These are phyloP conservation scores for Pharnaceum exiguum DNA, from an alignment of 148 eudicot species.

Conservation along the genomic window DNA sequence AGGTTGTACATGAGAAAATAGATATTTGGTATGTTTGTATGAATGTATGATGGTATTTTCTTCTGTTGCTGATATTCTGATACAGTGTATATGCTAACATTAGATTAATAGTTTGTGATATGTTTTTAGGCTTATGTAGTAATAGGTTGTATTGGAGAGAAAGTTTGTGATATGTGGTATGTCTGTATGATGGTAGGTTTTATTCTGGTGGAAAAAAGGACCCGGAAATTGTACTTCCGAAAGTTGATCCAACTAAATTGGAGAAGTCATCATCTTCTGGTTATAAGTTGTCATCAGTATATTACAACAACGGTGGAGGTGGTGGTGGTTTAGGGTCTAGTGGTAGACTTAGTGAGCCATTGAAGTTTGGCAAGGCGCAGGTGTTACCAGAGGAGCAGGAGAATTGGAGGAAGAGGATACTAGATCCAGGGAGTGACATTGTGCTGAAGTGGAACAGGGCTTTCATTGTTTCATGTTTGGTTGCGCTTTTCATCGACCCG, in stretches of 20 bases:
- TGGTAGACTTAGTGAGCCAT: slow-evolving; percentile 35
- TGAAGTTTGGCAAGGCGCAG: slow-evolving; percentile 52
- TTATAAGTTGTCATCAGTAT: slow-evolving; percentile 42
- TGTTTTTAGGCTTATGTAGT: no score
- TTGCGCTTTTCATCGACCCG: slow-evolving; percentile 91
- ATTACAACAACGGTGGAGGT: slow-evolving; percentile 33
- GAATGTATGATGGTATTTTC: no score
- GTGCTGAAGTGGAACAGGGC: slow-evolving; percentile 84
- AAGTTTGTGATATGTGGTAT: neutral
- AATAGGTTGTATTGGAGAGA: neutral
- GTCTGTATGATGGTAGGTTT: slow-evolving; percentile 46
- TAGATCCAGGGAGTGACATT: slow-evolving; percentile 91
- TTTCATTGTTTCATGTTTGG: slow-evolving; percentile 73
- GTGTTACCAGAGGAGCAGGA: slow-evolving; percentile 49
- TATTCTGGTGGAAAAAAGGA: slow-evolving; percentile 58
- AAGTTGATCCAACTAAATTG: slow-evolving; percentile 32
- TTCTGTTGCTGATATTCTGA: no score
- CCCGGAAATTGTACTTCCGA: slow-evolving; percentile 43
- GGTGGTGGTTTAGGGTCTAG: slow-evolving; percentile 31
- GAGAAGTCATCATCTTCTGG: slow-evolving; percentile 57
- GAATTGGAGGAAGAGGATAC: slow-evolving; percentile 60
- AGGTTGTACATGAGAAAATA: no score
- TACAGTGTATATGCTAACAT: no score
- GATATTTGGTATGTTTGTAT: no score
- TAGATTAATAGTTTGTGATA: no score